These are phyloP conservation scores for Fusarium mangiferae DNA, from an alignment of 2,329 filamentous ascomycete genomes.

Conservation along the genomic window DNA sequence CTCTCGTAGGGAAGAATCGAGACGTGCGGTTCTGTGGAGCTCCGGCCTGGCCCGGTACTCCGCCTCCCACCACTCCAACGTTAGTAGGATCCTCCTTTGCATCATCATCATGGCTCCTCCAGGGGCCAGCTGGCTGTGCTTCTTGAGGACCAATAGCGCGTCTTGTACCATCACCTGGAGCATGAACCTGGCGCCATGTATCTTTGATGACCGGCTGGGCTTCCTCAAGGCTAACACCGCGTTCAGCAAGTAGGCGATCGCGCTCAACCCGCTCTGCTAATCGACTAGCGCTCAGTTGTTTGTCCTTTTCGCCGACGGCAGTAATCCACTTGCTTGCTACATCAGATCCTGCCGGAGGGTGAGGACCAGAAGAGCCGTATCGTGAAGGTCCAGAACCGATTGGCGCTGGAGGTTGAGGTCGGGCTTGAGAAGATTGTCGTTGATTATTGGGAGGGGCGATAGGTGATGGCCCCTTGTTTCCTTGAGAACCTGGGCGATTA, in stretches of 20 bases:
- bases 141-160: slow-evolving; percentile 42
- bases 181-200: slow-evolving; percentile 61
- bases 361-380: slow-evolving; percentile 44
- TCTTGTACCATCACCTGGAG: slow-evolving; percentile 51
- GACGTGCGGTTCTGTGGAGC: slow-evolving; percentile 63
- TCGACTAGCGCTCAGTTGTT: slow-evolving; percentile 54
- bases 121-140: slow-evolving; percentile 43
- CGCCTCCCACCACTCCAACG: slow-evolving; percentile 45
- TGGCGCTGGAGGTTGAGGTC: slow-evolving; percentile 46
- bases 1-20: slow-evolving; percentile 69
- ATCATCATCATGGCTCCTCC: slow-evolving; percentile 48
- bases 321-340: slow-evolving; percentile 56
- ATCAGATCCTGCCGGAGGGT: slow-evolving; percentile 46
- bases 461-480: slow-evolving; percentile 57
- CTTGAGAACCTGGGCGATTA: slow-evolving; percentile 49
- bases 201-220: slow-evolving; percentile 62
- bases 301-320: slow-evolving; percentile 59
- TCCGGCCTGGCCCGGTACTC: slow-evolving; percentile 44
- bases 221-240: slow-evolving; percentile 57
- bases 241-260: slow-evolving; percentile 57
- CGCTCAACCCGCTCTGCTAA: slow-evolving; percentile 54
- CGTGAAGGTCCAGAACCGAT: slow-evolving; percentile 48
- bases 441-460: slow-evolving; percentile 52
- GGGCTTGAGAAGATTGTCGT: slow-evolving; percentile 41
- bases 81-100: slow-evolving; percentile 40